A percentile compares a stretch with the other conserved stretches of the same genome.
Evolutionary conservation across 768 basidiomycete genomes (phyloP).

Genomic region (Pholiota conissans): DNA sequence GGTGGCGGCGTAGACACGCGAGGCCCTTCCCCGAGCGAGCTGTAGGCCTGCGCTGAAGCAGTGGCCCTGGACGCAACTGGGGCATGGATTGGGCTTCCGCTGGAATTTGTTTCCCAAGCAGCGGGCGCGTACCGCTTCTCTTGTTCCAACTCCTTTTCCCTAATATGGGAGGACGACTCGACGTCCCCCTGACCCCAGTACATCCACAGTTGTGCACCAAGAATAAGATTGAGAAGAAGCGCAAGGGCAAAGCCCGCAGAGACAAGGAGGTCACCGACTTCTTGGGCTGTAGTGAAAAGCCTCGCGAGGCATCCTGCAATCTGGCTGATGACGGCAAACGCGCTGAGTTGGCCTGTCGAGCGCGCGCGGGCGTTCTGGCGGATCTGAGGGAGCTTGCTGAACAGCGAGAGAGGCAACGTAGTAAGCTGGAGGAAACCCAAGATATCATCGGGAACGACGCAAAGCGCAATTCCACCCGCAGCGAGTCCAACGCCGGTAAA

Average conservation of each 20-base stretch:
- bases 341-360: slow-evolving; percentile 92
- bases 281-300: slow-evolving; percentile 89
- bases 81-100: background rate
- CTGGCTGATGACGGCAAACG: slow-evolving; percentile 88
- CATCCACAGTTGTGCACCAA: slow-evolving; percentile 82
- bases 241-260: slow-evolving; percentile 84
- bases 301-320: slow-evolving; percentile 88
- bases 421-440: slow-evolving; percentile 77
- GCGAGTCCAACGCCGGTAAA: slow-evolving; percentile 13
- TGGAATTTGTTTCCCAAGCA: slow-evolving; percentile 4
- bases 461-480: slow-evolving; percentile 33
- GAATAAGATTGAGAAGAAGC: slow-evolving; percentile 76
- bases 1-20: slow-evolving; percentile 46
- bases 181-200: slow-evolving; percentile 69
- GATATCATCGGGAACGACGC: slow-evolving; percentile 41
- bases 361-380: slow-evolving; percentile 68
- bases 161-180: background rate
- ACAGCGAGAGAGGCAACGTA: slow-evolving; percentile 88
- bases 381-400: slow-evolving; percentile 60
- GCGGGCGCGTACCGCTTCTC: slow-evolving; percentile 6
- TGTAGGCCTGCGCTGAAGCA: slow-evolving; percentile 5
- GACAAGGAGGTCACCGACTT: slow-evolving; percentile 82
- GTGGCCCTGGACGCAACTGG: slow-evolving; percentile 1
- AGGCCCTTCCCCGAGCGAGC: background rate
- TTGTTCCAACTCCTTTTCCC: slow-evolving; percentile 4